Percentiles rank a stretch among this genome's conserved stretches.
Evolutionary conservation across 1,284 basidiomycete genomes (phyloP).

Genomic region (Ceratobasidium papillatum): DNA sequence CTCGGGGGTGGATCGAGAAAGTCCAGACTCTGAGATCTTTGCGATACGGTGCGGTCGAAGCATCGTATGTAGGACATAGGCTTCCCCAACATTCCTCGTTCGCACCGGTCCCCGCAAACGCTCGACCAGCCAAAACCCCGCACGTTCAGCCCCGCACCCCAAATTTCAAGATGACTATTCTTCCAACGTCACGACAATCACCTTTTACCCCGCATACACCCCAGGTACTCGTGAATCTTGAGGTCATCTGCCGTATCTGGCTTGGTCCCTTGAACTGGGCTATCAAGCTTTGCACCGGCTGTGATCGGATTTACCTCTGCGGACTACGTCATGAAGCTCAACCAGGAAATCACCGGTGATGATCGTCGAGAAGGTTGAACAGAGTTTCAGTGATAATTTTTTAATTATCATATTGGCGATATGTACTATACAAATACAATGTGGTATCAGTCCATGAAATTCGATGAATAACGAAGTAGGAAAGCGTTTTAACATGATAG

Average conservation of each 20-base stretch:
- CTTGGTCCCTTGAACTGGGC: background rate
- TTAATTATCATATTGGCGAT: too few species aligned
- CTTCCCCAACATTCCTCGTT: background rate
- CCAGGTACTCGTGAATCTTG: background rate
- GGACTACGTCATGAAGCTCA: background rate
- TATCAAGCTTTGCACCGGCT: background rate
- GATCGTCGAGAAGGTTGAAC: background rate
- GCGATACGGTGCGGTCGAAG: background rate
- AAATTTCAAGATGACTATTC: background rate
- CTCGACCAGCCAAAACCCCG: background rate
- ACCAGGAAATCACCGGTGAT: background rate
- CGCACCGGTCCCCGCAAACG: background rate
- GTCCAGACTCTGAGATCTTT: background rate
- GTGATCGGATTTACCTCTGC: background rate
- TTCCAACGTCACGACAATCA: background rate
- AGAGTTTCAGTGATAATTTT: too few species aligned
- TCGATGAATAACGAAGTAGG: too few species aligned
- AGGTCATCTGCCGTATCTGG: slow-evolving; percentile 5
- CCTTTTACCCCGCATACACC: slow-evolving; percentile 10
- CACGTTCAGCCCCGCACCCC: slow-evolving; percentile 5
- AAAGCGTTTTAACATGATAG: too few species aligned
- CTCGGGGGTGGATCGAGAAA: background rate
- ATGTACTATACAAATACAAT: too few species aligned
- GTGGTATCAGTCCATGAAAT: too few species aligned
- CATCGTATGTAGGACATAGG: background rate